Conservation (phyloP, 73 alveolate genomes). For the Urostyla sp. region DNA sequence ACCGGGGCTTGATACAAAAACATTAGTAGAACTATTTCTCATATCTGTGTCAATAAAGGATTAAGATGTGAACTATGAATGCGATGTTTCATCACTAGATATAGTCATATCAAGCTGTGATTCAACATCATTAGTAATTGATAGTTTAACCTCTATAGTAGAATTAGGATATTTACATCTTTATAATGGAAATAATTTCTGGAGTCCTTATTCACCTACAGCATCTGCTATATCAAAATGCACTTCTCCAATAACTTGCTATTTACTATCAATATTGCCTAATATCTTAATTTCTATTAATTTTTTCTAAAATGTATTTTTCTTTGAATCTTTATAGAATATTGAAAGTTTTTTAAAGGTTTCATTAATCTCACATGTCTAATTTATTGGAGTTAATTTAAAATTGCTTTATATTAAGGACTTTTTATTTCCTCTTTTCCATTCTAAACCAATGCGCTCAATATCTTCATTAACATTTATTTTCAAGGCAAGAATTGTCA, state of each 20-base stretch:
- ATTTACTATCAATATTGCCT: slow-evolving; percentile 34
- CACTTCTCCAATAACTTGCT: slow-evolving; percentile 26
- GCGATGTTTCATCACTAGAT: no score
- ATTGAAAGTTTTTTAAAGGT: slow-evolving; percentile 15
- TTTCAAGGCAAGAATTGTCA: slow-evolving; percentile 41
- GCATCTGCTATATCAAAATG: slow-evolving; percentile 41
- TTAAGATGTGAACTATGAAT: no score
- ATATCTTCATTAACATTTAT: slow-evolving; percentile 30
- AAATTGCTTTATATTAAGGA: slow-evolving; percentile 18
- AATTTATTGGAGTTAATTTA: slow-evolving; percentile 30
- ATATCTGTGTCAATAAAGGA: no score
- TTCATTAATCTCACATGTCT: slow-evolving; percentile 21
- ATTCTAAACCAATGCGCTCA: slow-evolving; percentile 29
- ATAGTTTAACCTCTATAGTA: no score
- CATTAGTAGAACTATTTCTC: no score
- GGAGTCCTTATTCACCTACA: no score
- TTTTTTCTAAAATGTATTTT: slow-evolving; percentile 32
- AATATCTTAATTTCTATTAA: slow-evolving; percentile 21
- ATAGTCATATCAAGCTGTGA: no score
- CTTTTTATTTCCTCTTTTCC: slow-evolving; percentile 42
- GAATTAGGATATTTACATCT: slow-evolving; percentile 2
- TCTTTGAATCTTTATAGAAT: slow-evolving; percentile 26
- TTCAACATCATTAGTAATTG: no score
- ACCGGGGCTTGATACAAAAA: no score
- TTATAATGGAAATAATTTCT: background rate